These are phyloP conservation scores for Hypomontagnella monticulosa DNA, from an alignment of 495 filamentous ascomycete genomes.

Conservation along the genomic window DNA sequence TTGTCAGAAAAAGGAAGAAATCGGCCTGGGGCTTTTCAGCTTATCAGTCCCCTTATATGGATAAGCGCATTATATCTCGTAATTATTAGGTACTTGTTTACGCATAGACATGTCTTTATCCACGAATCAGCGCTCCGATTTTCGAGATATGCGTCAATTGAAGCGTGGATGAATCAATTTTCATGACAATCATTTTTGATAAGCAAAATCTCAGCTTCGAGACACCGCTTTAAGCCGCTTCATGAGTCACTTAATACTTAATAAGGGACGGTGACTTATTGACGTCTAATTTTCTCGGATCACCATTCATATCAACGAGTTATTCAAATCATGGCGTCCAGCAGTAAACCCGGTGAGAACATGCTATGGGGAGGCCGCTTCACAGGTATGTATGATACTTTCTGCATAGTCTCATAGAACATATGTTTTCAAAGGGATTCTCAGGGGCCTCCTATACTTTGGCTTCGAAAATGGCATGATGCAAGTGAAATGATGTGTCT, in stretches of 20 bases:
- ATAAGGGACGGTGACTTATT: constrained; percentile 3
- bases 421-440: not conserved
- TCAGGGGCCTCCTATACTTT: not conserved
- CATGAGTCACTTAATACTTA: constrained; percentile 30
- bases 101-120: not conserved
- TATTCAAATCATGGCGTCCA: constrained; percentile 24
- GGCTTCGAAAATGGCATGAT: not conserved
- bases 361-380: constrained; percentile 90
- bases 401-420: not conserved
- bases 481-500: not conserved
- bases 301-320: not conserved
- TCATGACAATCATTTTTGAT: constrained; percentile 14
- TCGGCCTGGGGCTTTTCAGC: constrained; percentile 3
- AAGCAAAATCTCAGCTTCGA: constrained; percentile 15
- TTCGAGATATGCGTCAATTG: constrained; percentile 27
- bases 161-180: constrained; percentile 19
- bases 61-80: not conserved
- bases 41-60: not conserved
- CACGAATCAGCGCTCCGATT: not conserved
- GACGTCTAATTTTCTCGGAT: not conserved
- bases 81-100: not conserved
- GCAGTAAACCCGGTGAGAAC: constrained; percentile 50
- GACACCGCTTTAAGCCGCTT: not conserved
- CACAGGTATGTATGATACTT: constrained; percentile 63
- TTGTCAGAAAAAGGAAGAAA: constrained; percentile 23